phyloP scores from a whole-genome alignment of 495 filamentous ascomycete genomes.

The Aspergillus sparsus region DNA sequence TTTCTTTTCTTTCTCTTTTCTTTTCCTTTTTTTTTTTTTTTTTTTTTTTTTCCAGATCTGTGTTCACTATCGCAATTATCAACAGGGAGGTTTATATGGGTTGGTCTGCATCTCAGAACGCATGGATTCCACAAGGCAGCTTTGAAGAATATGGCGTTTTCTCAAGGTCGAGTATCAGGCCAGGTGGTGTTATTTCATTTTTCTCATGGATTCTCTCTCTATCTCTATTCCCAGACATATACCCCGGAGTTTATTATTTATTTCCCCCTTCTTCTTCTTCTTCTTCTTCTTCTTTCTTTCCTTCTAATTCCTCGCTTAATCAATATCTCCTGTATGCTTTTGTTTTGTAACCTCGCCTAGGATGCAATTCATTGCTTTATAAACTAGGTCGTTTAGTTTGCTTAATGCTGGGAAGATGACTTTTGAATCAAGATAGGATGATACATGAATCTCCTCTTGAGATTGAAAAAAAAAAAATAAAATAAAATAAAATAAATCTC shows the following conservation, averaged over 20 bases:
- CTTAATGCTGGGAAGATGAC: too few relatives aligned
- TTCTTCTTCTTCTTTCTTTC: slow-evolving; percentile 2
- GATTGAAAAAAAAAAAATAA: too few relatives aligned
- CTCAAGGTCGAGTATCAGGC: slow-evolving; percentile 29
- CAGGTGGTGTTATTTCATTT: slow-evolving; percentile 29
- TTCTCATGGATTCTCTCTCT: slow-evolving; percentile 16
- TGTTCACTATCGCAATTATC: slow-evolving; percentile 21
- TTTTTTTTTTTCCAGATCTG: neutral
- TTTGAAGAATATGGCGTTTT: slow-evolving; percentile 35
- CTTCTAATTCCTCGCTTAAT: slow-evolving; percentile 1
- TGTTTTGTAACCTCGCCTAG: neutral
- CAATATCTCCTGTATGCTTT: too few relatives aligned
- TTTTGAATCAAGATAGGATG: too few relatives aligned
- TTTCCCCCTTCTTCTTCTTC: slow-evolving; percentile 8
- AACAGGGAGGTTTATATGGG: slow-evolving; percentile 25
- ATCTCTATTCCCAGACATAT: slow-evolving; percentile 33
- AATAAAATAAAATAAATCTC: too few relatives aligned
- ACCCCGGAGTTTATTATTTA: slow-evolving; percentile 29
- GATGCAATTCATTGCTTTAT: too few relatives aligned
- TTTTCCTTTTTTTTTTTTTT: too few relatives aligned
- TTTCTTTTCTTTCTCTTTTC: neutral
- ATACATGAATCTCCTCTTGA: too few relatives aligned
- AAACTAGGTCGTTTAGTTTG: too few relatives aligned
- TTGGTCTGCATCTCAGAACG: slow-evolving; percentile 31
- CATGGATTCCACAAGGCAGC: slow-evolving; percentile 25